These are phyloP conservation scores for Solanum verrucosum DNA, from an alignment of 257 asterid species.

Conservation along the genomic window DNA sequence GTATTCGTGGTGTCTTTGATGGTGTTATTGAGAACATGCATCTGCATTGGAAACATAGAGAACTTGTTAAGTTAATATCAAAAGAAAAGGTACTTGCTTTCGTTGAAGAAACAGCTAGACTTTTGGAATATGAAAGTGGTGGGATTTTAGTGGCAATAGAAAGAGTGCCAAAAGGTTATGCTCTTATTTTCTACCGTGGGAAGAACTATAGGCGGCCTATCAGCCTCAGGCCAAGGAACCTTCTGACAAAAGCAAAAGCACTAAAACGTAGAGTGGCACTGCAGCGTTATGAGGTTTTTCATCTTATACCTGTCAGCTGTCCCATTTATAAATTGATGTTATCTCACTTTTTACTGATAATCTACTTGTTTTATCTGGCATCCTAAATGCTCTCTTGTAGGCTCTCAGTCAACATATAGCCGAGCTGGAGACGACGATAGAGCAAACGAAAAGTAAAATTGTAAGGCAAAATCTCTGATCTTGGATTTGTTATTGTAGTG, in stretches of 20 bases:
- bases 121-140: constrained; percentile 94
- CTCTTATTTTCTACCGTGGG: constrained; percentile 85
- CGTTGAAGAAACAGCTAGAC: constrained; percentile 92
- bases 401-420: constrained; percentile 94
- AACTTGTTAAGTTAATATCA: constrained; percentile 86
- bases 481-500: not conserved
- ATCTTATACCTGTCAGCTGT: constrained; percentile 10
- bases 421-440: constrained; percentile 71
- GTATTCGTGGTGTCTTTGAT: constrained; percentile 96
- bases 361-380: constrained; percentile 1
- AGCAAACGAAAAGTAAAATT: constrained; percentile 58
- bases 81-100: constrained; percentile 75
- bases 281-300: constrained; percentile 84
- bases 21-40: constrained; percentile 99
- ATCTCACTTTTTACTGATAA: not conserved
- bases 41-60: constrained; percentile 98
- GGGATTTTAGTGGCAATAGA: constrained; percentile 84
- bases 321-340: constrained; percentile 1
- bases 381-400: constrained; percentile 27
- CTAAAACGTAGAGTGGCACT: constrained; percentile 92
- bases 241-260: constrained; percentile 96
- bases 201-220: constrained; percentile 85
- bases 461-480: constrained; percentile 37
- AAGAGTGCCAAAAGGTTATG: constrained; percentile 82
- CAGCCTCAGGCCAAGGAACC: constrained; percentile 88